Conservation (phyloP, 495 filamentous ascomycete species). For the Aspergillus egyptiacus region DNA sequence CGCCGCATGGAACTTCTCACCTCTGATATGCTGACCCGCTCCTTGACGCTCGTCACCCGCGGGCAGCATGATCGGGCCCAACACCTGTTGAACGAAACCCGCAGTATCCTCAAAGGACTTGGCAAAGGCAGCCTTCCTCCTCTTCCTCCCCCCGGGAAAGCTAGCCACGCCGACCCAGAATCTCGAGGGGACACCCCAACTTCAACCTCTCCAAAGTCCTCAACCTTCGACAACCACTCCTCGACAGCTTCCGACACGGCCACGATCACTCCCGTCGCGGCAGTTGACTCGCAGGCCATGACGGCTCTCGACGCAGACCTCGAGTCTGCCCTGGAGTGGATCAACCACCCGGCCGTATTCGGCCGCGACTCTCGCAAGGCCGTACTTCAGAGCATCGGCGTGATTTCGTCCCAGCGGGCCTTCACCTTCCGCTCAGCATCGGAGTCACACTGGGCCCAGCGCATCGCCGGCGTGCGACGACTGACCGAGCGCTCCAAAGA, state of each 20-base stretch:
- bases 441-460: conserved; percentile 77
- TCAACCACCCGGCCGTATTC: conserved; percentile 94
- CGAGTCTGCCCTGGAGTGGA: conserved; percentile 95
- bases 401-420: conserved; percentile 88
- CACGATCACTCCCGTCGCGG: conserved; percentile 59
- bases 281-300: conserved; percentile 74
- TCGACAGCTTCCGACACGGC: conserved; percentile 41
- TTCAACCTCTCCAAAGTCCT: conserved; percentile 37
- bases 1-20: conserved; percentile 96
- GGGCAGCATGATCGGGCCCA: conserved; percentile 91
- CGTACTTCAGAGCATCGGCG: conserved; percentile 91
- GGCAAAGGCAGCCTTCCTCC: conserved; percentile 93
- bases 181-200: conserved; percentile 33
- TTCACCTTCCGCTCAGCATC: conserved; percentile 88
- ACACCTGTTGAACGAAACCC: conserved; percentile 84
- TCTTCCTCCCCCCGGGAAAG: conserved; percentile 54
- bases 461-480: conserved; percentile 69
- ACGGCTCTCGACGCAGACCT: conserved; percentile 86
- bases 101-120: conserved; percentile 90
- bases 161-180: conserved; percentile 34
- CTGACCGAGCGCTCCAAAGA: conserved; percentile 74
- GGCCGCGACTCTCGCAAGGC: conserved; percentile 92
- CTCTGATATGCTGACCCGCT: conserved; percentile 94
- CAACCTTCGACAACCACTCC: conserved; percentile 39
- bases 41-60: conserved; percentile 82